A percentile compares a stretch with the other conserved stretches of the same genome.
phyloP scores from a whole-genome alignment of 2,329 filamentous ascomycete species.

The Drechslera avenae region DNA sequence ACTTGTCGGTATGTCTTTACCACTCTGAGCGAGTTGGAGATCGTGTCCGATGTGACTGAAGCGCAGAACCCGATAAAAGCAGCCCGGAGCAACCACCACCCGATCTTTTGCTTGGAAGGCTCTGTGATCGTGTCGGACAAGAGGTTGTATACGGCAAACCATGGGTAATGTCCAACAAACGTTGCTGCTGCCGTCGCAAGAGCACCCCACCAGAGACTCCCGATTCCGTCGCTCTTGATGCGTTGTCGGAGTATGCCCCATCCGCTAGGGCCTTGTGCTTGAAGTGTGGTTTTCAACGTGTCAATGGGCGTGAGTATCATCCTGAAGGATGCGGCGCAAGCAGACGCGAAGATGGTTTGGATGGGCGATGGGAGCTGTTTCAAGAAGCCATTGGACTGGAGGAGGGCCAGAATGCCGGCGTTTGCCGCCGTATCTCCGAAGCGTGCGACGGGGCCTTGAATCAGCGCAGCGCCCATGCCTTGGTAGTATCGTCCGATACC shows the following conservation, averaged over 20 bases:
- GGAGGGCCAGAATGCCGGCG: slow-evolving; percentile 35
- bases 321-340: slow-evolving; percentile 33
- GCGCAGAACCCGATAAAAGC: slow-evolving; percentile 40
- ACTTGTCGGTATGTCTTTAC: slow-evolving; percentile 41
- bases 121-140: slow-evolving; percentile 30
- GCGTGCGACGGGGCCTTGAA: slow-evolving; percentile 36
- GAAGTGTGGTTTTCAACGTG: slow-evolving; percentile 36
- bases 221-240: slow-evolving; percentile 31
- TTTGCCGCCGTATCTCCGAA: slow-evolving; percentile 41
- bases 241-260: slow-evolving; percentile 30
- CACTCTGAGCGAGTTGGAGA: slow-evolving; percentile 37
- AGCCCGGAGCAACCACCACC: slow-evolving; percentile 32
- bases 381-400: slow-evolving; percentile 34
- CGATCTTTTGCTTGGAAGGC: slow-evolving; percentile 27
- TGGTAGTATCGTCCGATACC: slow-evolving; percentile 35
- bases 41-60: slow-evolving; percentile 34
- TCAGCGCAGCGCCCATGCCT: slow-evolving; percentile 31
- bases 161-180: slow-evolving; percentile 39
- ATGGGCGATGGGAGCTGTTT: slow-evolving; percentile 32
- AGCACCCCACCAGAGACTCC: slow-evolving; percentile 40
- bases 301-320: slow-evolving; percentile 39
- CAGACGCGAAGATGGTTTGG: slow-evolving; percentile 36
- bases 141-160: slow-evolving; percentile 38
- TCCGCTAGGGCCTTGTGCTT: slow-evolving; percentile 33
- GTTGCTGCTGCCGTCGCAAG: slow-evolving; percentile 39